A percentile compares a stretch with the other conserved stretches of the same genome.
phyloP scores from a whole-genome alignment of 2,329 filamentous ascomycete genomes.

The Aspergillus tanneri region DNA sequence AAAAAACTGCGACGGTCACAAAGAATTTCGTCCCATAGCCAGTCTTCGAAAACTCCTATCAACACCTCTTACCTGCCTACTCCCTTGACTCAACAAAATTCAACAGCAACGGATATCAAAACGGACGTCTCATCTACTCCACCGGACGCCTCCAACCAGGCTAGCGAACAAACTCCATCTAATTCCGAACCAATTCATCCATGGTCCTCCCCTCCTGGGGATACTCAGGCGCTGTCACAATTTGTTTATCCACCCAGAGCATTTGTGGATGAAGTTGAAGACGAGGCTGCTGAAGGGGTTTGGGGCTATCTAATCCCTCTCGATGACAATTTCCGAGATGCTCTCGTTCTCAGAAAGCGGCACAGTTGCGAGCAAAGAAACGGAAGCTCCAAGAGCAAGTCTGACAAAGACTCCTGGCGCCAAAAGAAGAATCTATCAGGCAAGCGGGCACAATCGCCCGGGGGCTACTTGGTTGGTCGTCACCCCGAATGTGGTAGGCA shows the following conservation, averaged over 20 bases:
- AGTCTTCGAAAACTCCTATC: slow-evolving; percentile 58
- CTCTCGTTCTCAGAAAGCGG: slow-evolving; percentile 73
- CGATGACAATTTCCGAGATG: slow-evolving; percentile 66
- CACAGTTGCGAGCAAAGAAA: slow-evolving; percentile 61
- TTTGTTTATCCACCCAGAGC: slow-evolving; percentile 69
- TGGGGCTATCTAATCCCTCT: slow-evolving; percentile 94
- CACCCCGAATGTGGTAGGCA: slow-evolving; percentile 90
- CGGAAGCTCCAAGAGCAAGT: slow-evolving; percentile 38
- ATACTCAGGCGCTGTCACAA: slow-evolving; percentile 79
- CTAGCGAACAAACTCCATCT: slow-evolving; percentile 43
- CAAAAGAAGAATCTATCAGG: slow-evolving; percentile 54
- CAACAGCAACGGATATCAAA: slow-evolving; percentile 58
- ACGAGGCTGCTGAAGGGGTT: slow-evolving; percentile 80
- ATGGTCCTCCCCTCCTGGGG: slow-evolving; percentile 66
- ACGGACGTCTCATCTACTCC: slow-evolving; percentile 74
- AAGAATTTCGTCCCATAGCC: slow-evolving; percentile 63
- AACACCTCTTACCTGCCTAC: slow-evolving; percentile 73
- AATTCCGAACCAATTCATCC: slow-evolving; percentile 41
- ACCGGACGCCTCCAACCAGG: slow-evolving; percentile 59
- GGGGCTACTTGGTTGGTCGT: slow-evolving; percentile 86
- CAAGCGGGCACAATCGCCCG: slow-evolving; percentile 51
- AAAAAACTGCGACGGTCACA: slow-evolving; percentile 85
- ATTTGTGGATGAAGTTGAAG: slow-evolving; percentile 77
- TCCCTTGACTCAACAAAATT: slow-evolving; percentile 70
- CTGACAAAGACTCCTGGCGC: slow-evolving; percentile 46